A percentile compares a stretch with the other conserved stretches of the same genome.
phyloP scores from a whole-genome alignment of 768 basidiomycete species.

The Lactarius vividus region DNA sequence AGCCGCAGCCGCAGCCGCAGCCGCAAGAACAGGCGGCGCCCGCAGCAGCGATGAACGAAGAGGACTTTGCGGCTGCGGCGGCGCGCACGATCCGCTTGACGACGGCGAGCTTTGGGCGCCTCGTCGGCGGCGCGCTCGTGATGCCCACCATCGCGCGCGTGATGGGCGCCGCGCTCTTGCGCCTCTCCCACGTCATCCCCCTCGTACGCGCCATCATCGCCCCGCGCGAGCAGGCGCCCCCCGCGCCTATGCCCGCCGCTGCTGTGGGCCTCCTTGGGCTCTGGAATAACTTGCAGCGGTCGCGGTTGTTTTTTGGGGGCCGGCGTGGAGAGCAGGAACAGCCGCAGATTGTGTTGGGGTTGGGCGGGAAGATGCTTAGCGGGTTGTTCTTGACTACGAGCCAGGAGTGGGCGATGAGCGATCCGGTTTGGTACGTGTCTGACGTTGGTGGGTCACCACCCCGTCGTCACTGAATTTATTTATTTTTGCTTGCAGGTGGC shows the following conservation, averaged over 20 bases:
- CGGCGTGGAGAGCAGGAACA: neutral
- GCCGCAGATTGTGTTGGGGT: neutral
- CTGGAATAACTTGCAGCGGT: neutral
- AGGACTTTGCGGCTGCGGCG: slow-evolving; percentile 46
- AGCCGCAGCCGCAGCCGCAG: neutral
- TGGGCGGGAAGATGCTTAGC: slow-evolving; percentile 31
- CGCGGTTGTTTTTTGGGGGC: neutral
- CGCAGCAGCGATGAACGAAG: slow-evolving; percentile 23
- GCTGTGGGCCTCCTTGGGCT: neutral
- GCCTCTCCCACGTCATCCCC: slow-evolving; percentile 47
- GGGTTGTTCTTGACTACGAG: slow-evolving; percentile 49
- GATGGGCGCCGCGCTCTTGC: slow-evolving; percentile 62
- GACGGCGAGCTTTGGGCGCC: slow-evolving; percentile 58
- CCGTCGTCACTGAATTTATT: no score
- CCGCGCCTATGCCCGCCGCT: neutral
- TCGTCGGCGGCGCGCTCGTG: slow-evolving; percentile 66
- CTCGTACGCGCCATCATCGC: slow-evolving; percentile 36
- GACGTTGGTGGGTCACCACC: no score
- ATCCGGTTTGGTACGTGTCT: slow-evolving; percentile 63
- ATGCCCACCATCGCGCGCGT: slow-evolving; percentile 62
- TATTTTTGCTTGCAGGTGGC: slow-evolving; percentile 49
- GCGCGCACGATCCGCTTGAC: slow-evolving; percentile 58
- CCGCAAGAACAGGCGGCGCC: slow-evolving; percentile 2
- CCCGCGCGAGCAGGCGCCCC: slow-evolving; percentile 1
- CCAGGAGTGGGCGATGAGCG: slow-evolving; percentile 60